These are phyloP conservation scores for Debaryomyces udenii DNA, from an alignment of 1,139 yeast species.

Conservation along the genomic window DNA sequence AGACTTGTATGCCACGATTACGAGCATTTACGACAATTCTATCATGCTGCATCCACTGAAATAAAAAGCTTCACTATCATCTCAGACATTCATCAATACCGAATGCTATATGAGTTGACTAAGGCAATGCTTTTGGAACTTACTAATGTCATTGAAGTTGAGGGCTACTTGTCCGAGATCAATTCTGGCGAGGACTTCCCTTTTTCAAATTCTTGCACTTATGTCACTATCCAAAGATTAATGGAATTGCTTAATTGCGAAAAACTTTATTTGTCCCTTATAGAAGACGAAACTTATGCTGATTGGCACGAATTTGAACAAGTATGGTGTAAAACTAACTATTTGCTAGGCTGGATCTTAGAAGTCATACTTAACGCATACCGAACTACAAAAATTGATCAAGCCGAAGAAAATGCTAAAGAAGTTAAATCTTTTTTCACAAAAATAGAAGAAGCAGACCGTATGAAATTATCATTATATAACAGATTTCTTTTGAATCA, in stretches of 20 bases:
- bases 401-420: too few relatives aligned
- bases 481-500: slow-evolving; percentile 7
- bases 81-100: background rate
- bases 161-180: background rate
- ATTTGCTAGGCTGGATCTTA: slow-evolving; percentile 26
- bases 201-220: background rate
- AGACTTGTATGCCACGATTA: slow-evolving; percentile 7
- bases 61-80: background rate
- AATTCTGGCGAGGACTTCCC: background rate
- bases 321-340: slow-evolving; percentile 28
- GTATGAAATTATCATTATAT: slow-evolving; percentile 1
- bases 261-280: slow-evolving; percentile 20
- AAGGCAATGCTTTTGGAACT: background rate
- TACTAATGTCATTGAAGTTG: slow-evolving; percentile 1
- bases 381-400: background rate
- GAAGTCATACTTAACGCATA: background rate
- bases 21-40: slow-evolving; percentile 10
- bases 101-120: background rate
- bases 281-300: slow-evolving; percentile 26
- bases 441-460: slow-evolving; percentile 8
- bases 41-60: slow-evolving; percentile 1
- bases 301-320: slow-evolving; percentile 22
- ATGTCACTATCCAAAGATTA: slow-evolving; percentile 3
- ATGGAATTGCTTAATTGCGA: slow-evolving; percentile 17
- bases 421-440: too few relatives aligned